These are phyloP conservation scores for Sugiyamaella pinicola DNA, from an alignment of 1,139 yeast species.

Conservation along the genomic window DNA sequence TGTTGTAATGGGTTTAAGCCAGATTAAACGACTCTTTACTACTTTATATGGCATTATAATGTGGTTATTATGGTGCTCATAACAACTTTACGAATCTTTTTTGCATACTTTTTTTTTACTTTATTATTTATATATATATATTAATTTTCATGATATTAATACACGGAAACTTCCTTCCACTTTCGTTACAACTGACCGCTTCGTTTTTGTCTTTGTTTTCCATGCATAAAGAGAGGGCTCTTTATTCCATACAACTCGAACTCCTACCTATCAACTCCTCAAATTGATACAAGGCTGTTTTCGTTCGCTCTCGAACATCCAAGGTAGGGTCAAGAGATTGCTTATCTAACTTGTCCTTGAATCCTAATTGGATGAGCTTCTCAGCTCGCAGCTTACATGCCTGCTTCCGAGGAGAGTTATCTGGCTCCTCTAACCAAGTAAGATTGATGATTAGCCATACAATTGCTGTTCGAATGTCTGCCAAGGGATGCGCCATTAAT, in stretches of 20 bases:
- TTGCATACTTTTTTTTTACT: conserved; percentile 11
- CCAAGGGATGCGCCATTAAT: conserved; percentile 43
- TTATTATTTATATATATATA: conserved; percentile 2
- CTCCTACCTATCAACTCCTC: conserved; percentile 29
- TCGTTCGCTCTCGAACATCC: conserved; percentile 54
- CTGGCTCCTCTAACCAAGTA: conserved; percentile 51
- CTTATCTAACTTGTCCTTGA: conserved; percentile 43
- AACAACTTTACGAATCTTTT: neutral
- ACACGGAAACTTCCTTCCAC: neutral
- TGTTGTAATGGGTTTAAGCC: conserved; percentile 57
- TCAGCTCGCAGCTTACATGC: conserved; percentile 32
- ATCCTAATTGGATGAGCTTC: conserved; percentile 46
- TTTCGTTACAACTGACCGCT: neutral
- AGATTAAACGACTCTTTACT: conserved; percentile 43
- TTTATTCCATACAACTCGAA: conserved; percentile 1
- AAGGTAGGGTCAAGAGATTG: conserved; percentile 42
- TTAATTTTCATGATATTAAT: conserved; percentile 4
- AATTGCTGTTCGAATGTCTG: conserved; percentile 54
- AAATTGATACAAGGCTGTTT: conserved; percentile 49
- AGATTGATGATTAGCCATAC: conserved; percentile 62
- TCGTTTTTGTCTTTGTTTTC: neutral
- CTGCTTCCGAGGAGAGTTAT: conserved; percentile 29
- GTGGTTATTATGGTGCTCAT: conserved; percentile 47
- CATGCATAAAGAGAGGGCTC: neutral
- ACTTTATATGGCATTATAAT: conserved; percentile 47